Evolutionary conservation across 1,284 basidiomycete species (phyloP).

Genomic region (Pseudozyma thailandica): DNA sequence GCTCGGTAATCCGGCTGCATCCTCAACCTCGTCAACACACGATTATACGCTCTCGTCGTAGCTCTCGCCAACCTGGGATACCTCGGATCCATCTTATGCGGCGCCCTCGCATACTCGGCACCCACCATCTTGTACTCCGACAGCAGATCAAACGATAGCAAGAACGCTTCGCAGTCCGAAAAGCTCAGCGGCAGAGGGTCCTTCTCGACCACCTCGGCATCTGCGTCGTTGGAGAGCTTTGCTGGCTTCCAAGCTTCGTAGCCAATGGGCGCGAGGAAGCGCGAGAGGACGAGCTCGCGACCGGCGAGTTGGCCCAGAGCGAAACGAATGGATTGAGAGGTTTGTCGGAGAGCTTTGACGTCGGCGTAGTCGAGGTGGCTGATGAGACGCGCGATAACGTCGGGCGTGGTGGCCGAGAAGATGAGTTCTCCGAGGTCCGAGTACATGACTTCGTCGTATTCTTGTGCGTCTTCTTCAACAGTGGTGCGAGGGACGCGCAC

Average conservation of each 20-base stretch:
- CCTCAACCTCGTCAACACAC: conserved; percentile 67
- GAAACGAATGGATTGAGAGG: conserved; percentile 49
- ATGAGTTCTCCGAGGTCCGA: conserved; percentile 57
- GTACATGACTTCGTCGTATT: conserved; percentile 46
- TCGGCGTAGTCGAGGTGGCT: conserved; percentile 59
- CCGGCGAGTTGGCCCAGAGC: conserved; percentile 44
- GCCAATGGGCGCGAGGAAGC: conserved; percentile 60
- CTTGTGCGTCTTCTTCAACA: not conserved
- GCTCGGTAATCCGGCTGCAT: conserved; percentile 53
- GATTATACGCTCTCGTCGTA: conserved; percentile 68
- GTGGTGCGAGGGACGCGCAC: conserved; percentile 17
- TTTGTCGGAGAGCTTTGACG: conserved; percentile 60
- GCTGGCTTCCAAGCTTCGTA: conserved; percentile 51
- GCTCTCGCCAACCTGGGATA: conserved; percentile 65
- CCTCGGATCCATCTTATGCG: conserved; percentile 60
- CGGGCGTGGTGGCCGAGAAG: conserved; percentile 54
- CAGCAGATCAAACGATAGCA: conserved; percentile 54
- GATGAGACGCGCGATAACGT: conserved; percentile 53
- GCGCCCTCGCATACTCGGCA: conserved; percentile 43
- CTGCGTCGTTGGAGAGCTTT: conserved; percentile 7
- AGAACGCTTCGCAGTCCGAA: conserved; percentile 62
- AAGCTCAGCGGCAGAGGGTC: conserved; percentile 61
- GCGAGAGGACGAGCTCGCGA: conserved; percentile 54
- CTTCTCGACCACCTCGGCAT: conserved; percentile 13
- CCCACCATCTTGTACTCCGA: conserved; percentile 58